Evolutionary conservation across 2,329 filamentous ascomycete genomes (phyloP).

Genomic region (Cladorrhinum sp.): DNA sequence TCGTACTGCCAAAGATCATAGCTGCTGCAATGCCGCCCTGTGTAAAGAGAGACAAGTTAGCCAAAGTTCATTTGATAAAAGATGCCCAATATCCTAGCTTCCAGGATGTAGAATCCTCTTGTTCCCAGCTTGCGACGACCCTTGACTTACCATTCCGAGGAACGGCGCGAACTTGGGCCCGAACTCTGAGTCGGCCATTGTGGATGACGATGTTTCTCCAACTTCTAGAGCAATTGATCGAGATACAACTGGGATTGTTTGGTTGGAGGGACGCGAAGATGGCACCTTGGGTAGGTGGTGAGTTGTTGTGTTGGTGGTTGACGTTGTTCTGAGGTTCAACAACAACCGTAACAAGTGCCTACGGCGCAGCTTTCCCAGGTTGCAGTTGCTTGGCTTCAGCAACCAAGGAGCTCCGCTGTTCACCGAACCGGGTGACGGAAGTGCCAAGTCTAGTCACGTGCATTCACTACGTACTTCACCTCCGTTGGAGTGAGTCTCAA

Average conservation of each 20-base stretch:
- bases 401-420: neutral
- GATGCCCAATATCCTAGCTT: neutral
- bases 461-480: neutral
- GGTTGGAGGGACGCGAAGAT: neutral
- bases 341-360: neutral
- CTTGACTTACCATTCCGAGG: conserved; percentile 72
- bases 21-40: conserved; percentile 75
- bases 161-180: conserved; percentile 83
- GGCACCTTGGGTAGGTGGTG: neutral
- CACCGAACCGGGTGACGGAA: neutral
- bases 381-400: neutral
- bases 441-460: neutral
- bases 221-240: neutral
- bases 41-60: conserved; percentile 8
- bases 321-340: neutral
- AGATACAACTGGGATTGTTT: neutral
- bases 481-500: neutral
- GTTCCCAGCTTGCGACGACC: neutral
- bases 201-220: neutral
- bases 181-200: conserved; percentile 57
- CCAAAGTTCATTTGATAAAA: neutral
- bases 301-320: neutral
- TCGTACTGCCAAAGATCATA: conserved; percentile 80
- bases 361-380: conserved; percentile 7
- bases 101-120: neutral